Percentiles rank a stretch among this genome's conserved stretches.
Evolutionary conservation across 176 grass and related monocot species (phyloP).

Genomic region (Otatea glauca): DNA sequence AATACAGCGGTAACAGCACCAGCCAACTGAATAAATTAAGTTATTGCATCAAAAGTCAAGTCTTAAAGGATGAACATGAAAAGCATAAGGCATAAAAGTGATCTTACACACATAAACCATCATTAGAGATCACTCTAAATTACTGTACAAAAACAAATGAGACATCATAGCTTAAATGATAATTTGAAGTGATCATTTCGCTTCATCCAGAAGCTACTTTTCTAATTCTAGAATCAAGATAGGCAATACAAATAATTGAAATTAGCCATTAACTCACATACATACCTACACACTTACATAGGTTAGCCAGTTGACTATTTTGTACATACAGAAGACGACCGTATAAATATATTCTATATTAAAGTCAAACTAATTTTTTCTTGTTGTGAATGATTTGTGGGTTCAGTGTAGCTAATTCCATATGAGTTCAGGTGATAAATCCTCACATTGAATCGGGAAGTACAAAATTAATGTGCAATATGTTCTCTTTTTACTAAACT

Average conservation of each 20-base stretch:
- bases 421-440: constrained; percentile 20
- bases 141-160: constrained; percentile 26
- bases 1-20: constrained; percentile 94
- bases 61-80: constrained; percentile 35
- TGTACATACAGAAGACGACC: background rate
- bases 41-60: constrained; percentile 40
- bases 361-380: constrained; percentile 32
- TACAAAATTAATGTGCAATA: constrained; percentile 19
- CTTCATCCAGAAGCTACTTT: constrained; percentile 25
- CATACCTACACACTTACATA: constrained; percentile 27
- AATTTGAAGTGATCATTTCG: constrained; percentile 21
- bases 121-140: background rate
- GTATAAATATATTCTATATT: constrained; percentile 17
- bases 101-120: constrained; percentile 25
- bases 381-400: background rate
- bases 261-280: constrained; percentile 18
- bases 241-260: constrained; percentile 11
- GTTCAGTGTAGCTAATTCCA: constrained; percentile 21
- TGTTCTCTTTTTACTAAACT: constrained; percentile 13
- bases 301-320: constrained; percentile 6
- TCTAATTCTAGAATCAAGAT: constrained; percentile 21
- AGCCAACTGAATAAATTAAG: constrained; percentile 71
- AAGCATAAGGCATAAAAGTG: constrained; percentile 16
- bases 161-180: constrained; percentile 23
- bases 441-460: background rate